Evolutionary conservation across 2,329 filamentous ascomycete species (phyloP).

Genomic region (Xylaria sp.): DNA sequence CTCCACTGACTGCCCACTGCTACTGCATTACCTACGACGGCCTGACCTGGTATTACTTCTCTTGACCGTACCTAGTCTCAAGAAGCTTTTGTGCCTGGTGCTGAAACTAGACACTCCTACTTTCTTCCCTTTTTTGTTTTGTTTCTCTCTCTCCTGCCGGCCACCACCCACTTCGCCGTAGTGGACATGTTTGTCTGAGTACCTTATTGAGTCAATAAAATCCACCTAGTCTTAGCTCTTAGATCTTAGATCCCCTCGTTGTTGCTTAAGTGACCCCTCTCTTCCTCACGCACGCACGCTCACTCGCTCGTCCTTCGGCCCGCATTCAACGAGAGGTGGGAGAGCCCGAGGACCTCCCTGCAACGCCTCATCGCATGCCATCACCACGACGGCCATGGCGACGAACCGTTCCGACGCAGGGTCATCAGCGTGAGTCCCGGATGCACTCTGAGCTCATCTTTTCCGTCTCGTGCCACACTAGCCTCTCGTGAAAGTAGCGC

Average conservation of each 20-base stretch:
- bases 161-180: constrained; percentile 28
- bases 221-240: constrained; percentile 17
- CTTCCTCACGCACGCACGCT: constrained; percentile 18
- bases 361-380: constrained; percentile 36
- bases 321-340: constrained; percentile 33
- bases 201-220: constrained; percentile 14
- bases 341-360: constrained; percentile 32
- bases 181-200: constrained; percentile 20
- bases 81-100: constrained; percentile 8
- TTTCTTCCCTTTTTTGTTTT: constrained; percentile 7
- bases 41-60: constrained; percentile 24
- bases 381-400: constrained; percentile 52
- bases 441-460: constrained; percentile 1
- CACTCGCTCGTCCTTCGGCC: constrained; percentile 17
- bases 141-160: constrained; percentile 17
- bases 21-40: constrained; percentile 7
- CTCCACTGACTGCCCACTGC: too few species aligned
- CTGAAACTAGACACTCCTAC: constrained; percentile 10
- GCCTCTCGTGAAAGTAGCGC: constrained; percentile 27
- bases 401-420: constrained; percentile 67
- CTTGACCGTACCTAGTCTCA: constrained; percentile 20
- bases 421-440: constrained; percentile 68
- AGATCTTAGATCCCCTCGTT: constrained; percentile 25
- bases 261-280: constrained; percentile 32
- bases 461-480: constrained; percentile 24